Conservation (phyloP, 768 basidiomycete genomes). For the Calocera cornea region DNA sequence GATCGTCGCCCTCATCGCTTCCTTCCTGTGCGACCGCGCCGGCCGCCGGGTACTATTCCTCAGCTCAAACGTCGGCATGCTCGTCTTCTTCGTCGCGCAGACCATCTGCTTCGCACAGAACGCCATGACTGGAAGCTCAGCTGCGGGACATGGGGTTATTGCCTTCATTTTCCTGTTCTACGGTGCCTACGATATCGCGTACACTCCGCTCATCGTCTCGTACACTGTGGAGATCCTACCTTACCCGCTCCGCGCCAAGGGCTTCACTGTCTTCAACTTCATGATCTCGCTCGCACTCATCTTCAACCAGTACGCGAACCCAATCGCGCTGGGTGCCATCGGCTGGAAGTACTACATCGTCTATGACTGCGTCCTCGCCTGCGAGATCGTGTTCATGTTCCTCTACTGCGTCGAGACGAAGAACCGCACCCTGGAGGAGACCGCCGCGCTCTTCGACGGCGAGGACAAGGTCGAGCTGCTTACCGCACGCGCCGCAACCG, state of each 20-base stretch:
- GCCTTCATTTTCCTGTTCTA: constrained; percentile 31
- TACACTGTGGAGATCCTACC: constrained; percentile 70
- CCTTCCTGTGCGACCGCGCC: constrained; percentile 50
- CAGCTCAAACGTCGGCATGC: constrained; percentile 46
- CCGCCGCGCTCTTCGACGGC: constrained; percentile 68
- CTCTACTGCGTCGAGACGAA: constrained; percentile 39
- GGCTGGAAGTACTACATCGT: constrained; percentile 28
- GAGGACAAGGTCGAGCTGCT: constrained; percentile 33
- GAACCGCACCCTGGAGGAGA: constrained; percentile 57
- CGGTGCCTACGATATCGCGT: constrained; percentile 52
- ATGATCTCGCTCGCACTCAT: constrained; percentile 51
- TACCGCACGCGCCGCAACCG: constrained; percentile 7
- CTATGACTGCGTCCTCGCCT: constrained; percentile 4
- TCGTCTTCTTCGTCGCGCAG: constrained; percentile 42
- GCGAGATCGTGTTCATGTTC: constrained; percentile 7
- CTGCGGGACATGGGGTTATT: constrained; percentile 13
- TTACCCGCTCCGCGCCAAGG: constrained; percentile 64
- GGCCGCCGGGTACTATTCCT: constrained; percentile 61
- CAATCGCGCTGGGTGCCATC: constrained; percentile 46
- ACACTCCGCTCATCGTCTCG: constrained; percentile 53
- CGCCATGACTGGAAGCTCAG: not conserved
- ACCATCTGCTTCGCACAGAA: constrained; percentile 13
- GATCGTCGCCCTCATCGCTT: constrained; percentile 40
- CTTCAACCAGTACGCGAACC: constrained; percentile 71
- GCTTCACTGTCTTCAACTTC: constrained; percentile 46